Percentiles rank a stretch among this genome's conserved stretches.
phyloP scores from a whole-genome alignment of 441 rosid species.

The Aquilaria agallochum region DNA sequence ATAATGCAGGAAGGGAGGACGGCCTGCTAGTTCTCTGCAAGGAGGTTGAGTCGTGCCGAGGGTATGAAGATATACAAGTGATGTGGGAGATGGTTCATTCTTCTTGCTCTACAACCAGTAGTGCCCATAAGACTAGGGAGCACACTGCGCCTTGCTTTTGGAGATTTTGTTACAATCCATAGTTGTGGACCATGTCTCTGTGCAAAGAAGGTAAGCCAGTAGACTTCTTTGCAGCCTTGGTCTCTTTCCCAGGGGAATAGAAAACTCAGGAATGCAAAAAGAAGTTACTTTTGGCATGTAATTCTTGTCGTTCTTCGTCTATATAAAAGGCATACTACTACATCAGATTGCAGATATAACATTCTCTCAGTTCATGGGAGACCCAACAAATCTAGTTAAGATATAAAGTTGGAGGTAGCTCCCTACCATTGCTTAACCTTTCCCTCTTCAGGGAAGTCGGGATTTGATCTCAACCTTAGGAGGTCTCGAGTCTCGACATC shows the following conservation, averaged over 20 bases:
- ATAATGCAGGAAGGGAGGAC: slow-evolving; percentile 26
- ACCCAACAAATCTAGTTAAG: no score
- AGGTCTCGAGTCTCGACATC: no score
- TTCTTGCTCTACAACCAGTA: slow-evolving; percentile 22
- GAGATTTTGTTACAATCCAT: slow-evolving; percentile 41
- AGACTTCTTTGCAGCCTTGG: background rate
- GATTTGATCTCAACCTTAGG: no score
- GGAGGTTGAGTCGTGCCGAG: slow-evolving; percentile 59
- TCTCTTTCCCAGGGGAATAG: background rate
- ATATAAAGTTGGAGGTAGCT: no score
- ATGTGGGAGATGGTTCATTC: slow-evolving; percentile 68
- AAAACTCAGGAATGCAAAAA: background rate
- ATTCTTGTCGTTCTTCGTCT: background rate
- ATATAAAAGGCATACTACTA: no score
- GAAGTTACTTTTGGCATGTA: slow-evolving; percentile 6
- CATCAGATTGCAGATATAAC: no score
- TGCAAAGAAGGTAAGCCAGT: background rate
- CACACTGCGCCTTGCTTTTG: slow-evolving; percentile 16
- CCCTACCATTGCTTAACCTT: no score
- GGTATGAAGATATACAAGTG: slow-evolving; percentile 54
- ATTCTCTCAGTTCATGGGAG: no score
- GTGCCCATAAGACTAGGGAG: slow-evolving; percentile 10
- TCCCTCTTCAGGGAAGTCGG: no score
- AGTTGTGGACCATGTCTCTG: background rate
- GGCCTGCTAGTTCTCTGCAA: slow-evolving; percentile 41